phyloP scores from a whole-genome alignment of 1,139 yeast genomes.

The Debaryomyces sp. region DNA sequence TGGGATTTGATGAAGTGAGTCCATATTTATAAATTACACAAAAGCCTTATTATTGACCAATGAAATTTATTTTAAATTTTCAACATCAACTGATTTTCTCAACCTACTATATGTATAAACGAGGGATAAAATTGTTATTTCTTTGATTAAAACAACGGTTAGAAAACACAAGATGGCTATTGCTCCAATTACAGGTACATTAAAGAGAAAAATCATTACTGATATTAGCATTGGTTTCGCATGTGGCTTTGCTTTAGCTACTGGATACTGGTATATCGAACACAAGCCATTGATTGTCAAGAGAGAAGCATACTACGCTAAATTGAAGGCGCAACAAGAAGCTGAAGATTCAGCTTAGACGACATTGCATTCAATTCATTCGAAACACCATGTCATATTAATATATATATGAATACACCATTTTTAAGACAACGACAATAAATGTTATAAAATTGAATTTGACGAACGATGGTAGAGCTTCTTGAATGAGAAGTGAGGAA shows the following conservation, averaged over 20 bases:
- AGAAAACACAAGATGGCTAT: slow-evolving; percentile 60
- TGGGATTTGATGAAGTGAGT: not conserved
- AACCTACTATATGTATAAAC: not conserved
- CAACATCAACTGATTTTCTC: slow-evolving; percentile 6
- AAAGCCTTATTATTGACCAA: slow-evolving; percentile 14
- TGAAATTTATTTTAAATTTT: slow-evolving; percentile 13
- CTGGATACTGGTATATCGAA: slow-evolving; percentile 38
- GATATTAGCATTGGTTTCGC: slow-evolving; percentile 74
- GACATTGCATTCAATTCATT: slow-evolving; percentile 4
- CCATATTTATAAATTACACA: slow-evolving; percentile 13
- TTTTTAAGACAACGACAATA: not conserved
- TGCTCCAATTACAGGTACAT: slow-evolving; percentile 87
- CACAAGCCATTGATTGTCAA: slow-evolving; percentile 72
- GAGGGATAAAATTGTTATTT: not conserved
- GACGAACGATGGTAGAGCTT: not conserved
- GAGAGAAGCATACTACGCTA: slow-evolving; percentile 87
- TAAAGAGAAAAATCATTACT: slow-evolving; percentile 79
- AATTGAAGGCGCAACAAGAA: slow-evolving; percentile 71
- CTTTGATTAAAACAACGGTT: not conserved
- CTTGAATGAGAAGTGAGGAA: not conserved
- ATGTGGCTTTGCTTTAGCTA: slow-evolving; percentile 40
- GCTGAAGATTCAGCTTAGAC: slow-evolving; percentile 50
- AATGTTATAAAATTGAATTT: not conserved
- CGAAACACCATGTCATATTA: slow-evolving; percentile 3
- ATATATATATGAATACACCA: not conserved